Percentiles rank a stretch among this genome's conserved stretches.
Evolutionary conservation across 2,329 filamentous ascomycete species (phyloP).

Genomic region (Penicillium glabrum): DNA sequence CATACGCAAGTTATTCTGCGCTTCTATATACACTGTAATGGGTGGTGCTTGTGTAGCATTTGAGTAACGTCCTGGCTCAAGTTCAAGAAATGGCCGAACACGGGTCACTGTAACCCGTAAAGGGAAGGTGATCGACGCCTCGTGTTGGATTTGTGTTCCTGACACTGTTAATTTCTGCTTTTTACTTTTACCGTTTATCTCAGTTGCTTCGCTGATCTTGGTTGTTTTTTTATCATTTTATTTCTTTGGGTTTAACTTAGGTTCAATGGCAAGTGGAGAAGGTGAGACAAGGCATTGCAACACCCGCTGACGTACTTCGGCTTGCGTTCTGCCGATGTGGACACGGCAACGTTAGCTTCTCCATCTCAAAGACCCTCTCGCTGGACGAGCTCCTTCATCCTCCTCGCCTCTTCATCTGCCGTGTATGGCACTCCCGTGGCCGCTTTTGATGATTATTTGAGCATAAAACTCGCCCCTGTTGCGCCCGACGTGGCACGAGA

Average conservation of each 20-base stretch:
- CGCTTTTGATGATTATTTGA: background rate
- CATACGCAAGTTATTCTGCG: too few relatives aligned
- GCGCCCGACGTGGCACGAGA: background rate
- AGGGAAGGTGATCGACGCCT: background rate
- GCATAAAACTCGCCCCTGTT: background rate
- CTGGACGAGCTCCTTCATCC: slow-evolving; percentile 3
- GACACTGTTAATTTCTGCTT: background rate
- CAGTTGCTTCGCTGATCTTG: background rate
- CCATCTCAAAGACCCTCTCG: slow-evolving; percentile 1
- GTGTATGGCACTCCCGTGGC: background rate
- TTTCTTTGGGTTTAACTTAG: background rate
- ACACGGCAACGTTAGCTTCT: background rate
- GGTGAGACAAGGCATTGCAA: background rate
- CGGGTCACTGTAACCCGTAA: background rate
- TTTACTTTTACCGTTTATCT: background rate
- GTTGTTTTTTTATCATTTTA: background rate
- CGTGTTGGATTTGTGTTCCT: background rate
- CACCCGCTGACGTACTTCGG: background rate
- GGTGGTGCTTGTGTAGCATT: background rate
- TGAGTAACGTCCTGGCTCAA: background rate
- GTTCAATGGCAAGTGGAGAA: background rate
- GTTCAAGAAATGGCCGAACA: background rate
- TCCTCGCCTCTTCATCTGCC: background rate
- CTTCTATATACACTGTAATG: too few relatives aligned
- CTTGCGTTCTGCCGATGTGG: background rate